Evolutionary conservation across 2,329 filamentous ascomycete genomes (phyloP).

Genomic region (Penicillium digitatum): DNA sequence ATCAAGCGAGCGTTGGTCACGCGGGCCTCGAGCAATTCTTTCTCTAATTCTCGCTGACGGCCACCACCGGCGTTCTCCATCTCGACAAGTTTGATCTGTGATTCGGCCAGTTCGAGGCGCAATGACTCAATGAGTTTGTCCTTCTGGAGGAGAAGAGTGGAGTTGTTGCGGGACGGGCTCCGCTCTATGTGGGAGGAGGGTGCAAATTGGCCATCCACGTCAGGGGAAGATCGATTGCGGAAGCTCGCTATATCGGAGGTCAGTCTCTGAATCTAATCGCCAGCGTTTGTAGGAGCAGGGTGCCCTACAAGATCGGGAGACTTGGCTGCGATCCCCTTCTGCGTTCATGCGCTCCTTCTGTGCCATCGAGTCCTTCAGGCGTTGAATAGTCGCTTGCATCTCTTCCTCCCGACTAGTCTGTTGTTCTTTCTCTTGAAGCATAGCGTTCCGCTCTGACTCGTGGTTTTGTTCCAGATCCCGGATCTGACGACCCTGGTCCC

Average conservation of each 20-base stretch:
- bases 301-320: constrained; percentile 51
- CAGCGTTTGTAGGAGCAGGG: neutral
- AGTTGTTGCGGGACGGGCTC: constrained; percentile 84
- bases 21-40: constrained; percentile 80
- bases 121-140: constrained; percentile 94
- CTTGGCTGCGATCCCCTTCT: constrained; percentile 49
- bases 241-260: constrained; percentile 39
- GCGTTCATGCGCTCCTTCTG: constrained; percentile 61
- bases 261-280: constrained; percentile 13
- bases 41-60: constrained; percentile 83
- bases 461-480: constrained; percentile 91
- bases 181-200: constrained; percentile 78
- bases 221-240: constrained; percentile 55
- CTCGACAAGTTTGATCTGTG: constrained; percentile 91
- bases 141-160: constrained; percentile 87
- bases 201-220: constrained; percentile 77
- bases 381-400: constrained; percentile 82
- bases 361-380: constrained; percentile 82
- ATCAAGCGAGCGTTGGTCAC: constrained; percentile 94
- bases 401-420: constrained; percentile 80
- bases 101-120: constrained; percentile 85
- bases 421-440: constrained; percentile 89
- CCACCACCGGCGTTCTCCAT: constrained; percentile 90
- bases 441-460: constrained; percentile 80
- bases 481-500: constrained; percentile 75